These are phyloP conservation scores for Fusarium lyarnte DNA, from an alignment of 2,329 filamentous ascomycete genomes.

Conservation along the genomic window DNA sequence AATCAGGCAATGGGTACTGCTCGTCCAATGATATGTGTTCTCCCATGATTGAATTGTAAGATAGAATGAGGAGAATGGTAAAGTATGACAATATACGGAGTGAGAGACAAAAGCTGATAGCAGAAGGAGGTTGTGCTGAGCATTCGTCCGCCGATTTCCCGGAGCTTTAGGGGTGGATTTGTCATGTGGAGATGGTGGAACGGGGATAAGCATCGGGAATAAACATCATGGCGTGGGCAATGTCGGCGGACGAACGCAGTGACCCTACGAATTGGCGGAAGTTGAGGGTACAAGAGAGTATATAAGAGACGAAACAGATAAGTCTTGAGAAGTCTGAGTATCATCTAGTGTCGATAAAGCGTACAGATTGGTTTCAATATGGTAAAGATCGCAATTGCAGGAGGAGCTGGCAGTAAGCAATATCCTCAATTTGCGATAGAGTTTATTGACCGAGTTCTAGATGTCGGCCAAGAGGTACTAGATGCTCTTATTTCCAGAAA, in stretches of 20 bases:
- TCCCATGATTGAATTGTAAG: conserved; percentile 11
- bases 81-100: not conserved
- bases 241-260: not conserved
- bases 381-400: conserved; percentile 40
- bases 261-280: conserved; percentile 3
- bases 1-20: not conserved
- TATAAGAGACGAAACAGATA: not conserved
- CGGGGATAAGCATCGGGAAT: not conserved
- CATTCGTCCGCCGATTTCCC: conserved; percentile 31
- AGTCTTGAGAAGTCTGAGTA: accelerated
- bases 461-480: conserved; percentile 62
- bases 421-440: no score
- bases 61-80: not conserved
- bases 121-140: not conserved
- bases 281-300: not conserved
- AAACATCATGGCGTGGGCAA: not conserved
- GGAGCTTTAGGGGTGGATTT: conserved; percentile 15
- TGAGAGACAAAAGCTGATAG: not conserved
- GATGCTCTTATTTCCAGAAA: conserved; percentile 58
- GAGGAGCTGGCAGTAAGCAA: conserved; percentile 35
- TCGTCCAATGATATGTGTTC: conserved; percentile 7
- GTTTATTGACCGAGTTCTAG: conserved; percentile 43
- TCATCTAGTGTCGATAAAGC: no score
- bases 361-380: conserved; percentile 5
- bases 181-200: not conserved